Percentiles rank a stretch among this genome's conserved stretches.
Evolutionary conservation across 495 filamentous ascomycete genomes (phyloP).

Genomic region (Elasticomyces elasticus): DNA sequence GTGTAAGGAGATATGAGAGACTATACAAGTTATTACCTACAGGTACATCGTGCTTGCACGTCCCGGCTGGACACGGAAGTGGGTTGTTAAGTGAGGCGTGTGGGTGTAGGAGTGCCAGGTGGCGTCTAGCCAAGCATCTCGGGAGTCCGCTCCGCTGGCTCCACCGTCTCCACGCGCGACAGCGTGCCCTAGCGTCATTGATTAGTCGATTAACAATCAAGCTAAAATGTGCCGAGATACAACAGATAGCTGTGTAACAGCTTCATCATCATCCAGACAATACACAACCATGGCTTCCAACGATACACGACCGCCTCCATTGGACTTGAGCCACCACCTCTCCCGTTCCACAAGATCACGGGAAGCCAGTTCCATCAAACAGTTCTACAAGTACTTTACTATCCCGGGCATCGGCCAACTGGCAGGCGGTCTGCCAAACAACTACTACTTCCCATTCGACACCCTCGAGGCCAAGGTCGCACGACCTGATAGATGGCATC

Average conservation of each 20-base stretch:
- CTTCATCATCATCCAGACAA: too few species aligned
- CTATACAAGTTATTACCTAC: too few species aligned
- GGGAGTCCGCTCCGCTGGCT: background rate
- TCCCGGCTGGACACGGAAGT: too few species aligned
- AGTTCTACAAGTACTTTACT: constrained; percentile 72
- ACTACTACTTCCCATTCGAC: constrained; percentile 79
- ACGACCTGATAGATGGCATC: constrained; percentile 60
- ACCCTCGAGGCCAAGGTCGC: constrained; percentile 76
- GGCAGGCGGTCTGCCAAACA: constrained; percentile 78
- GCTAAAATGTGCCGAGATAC: too few species aligned
- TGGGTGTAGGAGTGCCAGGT: too few species aligned
- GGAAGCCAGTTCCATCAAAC: constrained; percentile 55
- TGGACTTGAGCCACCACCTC: constrained; percentile 72
- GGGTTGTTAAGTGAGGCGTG: too few species aligned
- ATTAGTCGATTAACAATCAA: background rate
- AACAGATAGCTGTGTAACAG: too few species aligned
- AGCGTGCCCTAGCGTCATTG: background rate
- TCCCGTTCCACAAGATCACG: constrained; percentile 57
- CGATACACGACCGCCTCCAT: constrained; percentile 37
- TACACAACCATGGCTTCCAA: background rate
- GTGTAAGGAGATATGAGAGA: too few species aligned
- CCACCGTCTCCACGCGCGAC: too few species aligned
- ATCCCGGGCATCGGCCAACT: constrained; percentile 77
- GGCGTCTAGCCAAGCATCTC: background rate
- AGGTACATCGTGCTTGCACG: too few species aligned